Percentiles rank a stretch among this genome's conserved stretches.
Conservation (phyloP, 192 early-diverging fungal species). For the Umbelopsis isabellina region DNA sequence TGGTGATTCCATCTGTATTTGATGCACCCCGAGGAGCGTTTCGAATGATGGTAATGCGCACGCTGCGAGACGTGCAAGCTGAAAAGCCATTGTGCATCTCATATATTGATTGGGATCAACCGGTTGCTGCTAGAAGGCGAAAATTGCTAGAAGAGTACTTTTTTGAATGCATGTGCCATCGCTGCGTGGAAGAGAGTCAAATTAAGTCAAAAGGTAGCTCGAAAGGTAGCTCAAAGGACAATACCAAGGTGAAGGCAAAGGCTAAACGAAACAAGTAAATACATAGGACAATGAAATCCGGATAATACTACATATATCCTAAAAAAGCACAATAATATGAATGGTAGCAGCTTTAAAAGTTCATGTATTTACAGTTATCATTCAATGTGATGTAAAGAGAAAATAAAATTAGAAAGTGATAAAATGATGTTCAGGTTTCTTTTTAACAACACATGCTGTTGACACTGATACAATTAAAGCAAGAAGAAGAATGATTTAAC, state of each 20-base stretch:
- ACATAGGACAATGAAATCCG: too few relatives aligned
- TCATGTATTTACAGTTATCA: conserved; percentile 13
- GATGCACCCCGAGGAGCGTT: conserved; percentile 32
- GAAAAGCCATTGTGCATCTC: conserved; percentile 65
- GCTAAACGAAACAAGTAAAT: too few relatives aligned
- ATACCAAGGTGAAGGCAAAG: too few relatives aligned
- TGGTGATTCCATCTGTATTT: conserved; percentile 29
- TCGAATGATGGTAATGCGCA: conserved; percentile 29
- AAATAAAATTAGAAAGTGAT: conserved; percentile 5
- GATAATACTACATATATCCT: neutral
- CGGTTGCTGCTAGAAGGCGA: conserved; percentile 57
- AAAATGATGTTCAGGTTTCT: neutral
- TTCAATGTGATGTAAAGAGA: conserved; percentile 8
- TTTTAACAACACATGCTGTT: conserved; percentile 18
- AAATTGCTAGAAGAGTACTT: conserved; percentile 61
- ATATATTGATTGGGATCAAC: conserved; percentile 67
- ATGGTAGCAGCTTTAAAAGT: too few relatives aligned
- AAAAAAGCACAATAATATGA: too few relatives aligned
- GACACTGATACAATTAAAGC: conserved; percentile 10
- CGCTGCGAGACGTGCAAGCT: conserved; percentile 23
- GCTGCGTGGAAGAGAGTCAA: conserved; percentile 52
- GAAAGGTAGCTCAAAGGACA: too few relatives aligned
- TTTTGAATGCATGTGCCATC: conserved; percentile 62
- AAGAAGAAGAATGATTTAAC: neutral
- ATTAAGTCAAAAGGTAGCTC: neutral